Evolutionary conservation across 805 yeast species (phyloP).

Genomic region (Pichia thaimueangensis): DNA sequence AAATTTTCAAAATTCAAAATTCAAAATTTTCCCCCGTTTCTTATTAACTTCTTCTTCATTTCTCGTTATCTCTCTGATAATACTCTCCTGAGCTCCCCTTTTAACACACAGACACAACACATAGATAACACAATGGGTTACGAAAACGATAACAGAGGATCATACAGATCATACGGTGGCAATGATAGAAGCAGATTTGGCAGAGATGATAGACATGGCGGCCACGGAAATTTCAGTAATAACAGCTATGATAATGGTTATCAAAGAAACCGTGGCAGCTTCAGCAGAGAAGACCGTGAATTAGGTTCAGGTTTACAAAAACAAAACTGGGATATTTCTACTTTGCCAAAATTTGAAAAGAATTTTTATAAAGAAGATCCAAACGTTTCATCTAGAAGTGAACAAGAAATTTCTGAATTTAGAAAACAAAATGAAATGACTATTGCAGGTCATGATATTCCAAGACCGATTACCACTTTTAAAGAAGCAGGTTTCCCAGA

Average conservation of each 20-base stretch:
- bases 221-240: conserved; percentile 26
- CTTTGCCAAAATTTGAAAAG: conserved; percentile 86
- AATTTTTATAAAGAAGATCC: conserved; percentile 89
- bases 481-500: conserved; percentile 98
- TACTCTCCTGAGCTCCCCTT: too few relatives aligned
- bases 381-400: conserved; percentile 66
- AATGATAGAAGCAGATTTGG: conserved; percentile 31
- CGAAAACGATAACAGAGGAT: conserved; percentile 33
- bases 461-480: conserved; percentile 86
- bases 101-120: too few relatives aligned
- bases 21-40: too few relatives aligned
- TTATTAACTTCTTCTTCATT: background rate
- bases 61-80: background rate
- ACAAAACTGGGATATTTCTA: conserved; percentile 76
- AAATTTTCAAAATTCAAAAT: too few relatives aligned
- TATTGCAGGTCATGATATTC: conserved; percentile 74
- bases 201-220: conserved; percentile 32
- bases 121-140: conserved; percentile 41
- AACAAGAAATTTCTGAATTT: conserved; percentile 64
- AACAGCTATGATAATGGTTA: conserved; percentile 17
- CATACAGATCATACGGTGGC: conserved; percentile 33
- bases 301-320: conserved; percentile 53
- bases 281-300: conserved; percentile 36
- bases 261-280: conserved; percentile 33
- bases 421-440: conserved; percentile 85